Percentiles rank a stretch among this genome's conserved stretches.
These are phyloP conservation scores for Talaromyces nanjingensis DNA, from an alignment of 495 filamentous ascomycete genomes.

Conservation along the genomic window DNA sequence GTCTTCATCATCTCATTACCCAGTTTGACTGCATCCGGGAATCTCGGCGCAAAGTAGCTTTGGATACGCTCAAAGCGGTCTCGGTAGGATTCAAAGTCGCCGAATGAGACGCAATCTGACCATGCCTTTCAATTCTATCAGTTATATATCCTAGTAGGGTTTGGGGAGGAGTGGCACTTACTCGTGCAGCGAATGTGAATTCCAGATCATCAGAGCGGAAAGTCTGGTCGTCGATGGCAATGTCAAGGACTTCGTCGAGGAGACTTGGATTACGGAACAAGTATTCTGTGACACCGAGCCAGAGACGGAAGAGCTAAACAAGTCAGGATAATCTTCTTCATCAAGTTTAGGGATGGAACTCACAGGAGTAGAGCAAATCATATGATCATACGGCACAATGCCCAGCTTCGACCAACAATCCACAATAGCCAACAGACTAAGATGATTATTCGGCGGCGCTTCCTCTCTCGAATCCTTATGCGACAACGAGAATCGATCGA, in stretches of 20 bases:
- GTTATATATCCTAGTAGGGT: background rate
- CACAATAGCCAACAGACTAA: conserved; percentile 93
- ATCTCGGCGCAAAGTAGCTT: conserved; percentile 82
- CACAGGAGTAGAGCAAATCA: conserved; percentile 95
- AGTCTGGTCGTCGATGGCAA: conserved; percentile 78
- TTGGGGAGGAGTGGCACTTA: conserved; percentile 24
- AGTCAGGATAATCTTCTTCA: background rate
- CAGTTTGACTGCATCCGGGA: conserved; percentile 73
- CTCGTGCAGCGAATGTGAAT: conserved; percentile 90
- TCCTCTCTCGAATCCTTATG: conserved; percentile 49
- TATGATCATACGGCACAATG: conserved; percentile 96
- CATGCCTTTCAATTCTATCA: conserved; percentile 52
- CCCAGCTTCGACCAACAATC: conserved; percentile 93
- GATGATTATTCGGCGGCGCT: conserved; percentile 79
- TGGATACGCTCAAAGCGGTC: conserved; percentile 86
- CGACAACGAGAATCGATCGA: conserved; percentile 80
- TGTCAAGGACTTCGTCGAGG: conserved; percentile 77
- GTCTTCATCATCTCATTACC: conserved; percentile 97
- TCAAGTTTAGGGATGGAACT: conserved; percentile 16
- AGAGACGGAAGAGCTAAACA: conserved; percentile 79
- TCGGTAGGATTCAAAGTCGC: conserved; percentile 84
- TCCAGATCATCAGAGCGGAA: conserved; percentile 91
- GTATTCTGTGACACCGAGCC: conserved; percentile 96
- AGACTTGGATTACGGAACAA: conserved; percentile 80
- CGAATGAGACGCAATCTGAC: conserved; percentile 85